Conservation (phyloP, 2,329 filamentous ascomycete species). For the Grosmannia huntii region DNA sequence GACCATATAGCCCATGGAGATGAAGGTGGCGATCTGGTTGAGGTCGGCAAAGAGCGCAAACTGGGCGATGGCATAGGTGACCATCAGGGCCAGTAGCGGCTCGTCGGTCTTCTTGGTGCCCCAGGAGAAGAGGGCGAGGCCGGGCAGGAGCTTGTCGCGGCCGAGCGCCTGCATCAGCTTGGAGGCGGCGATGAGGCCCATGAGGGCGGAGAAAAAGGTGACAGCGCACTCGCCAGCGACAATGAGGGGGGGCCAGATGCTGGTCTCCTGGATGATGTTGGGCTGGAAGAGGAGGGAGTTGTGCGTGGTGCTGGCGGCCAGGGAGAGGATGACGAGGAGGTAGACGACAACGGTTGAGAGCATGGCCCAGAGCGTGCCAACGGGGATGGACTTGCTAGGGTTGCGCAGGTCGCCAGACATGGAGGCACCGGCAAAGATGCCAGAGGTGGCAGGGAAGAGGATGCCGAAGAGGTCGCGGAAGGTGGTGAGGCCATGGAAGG, state of each 20-base stretch:
- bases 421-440: slow-evolving; percentile 60
- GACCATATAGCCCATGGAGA: slow-evolving; percentile 81
- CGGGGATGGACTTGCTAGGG: slow-evolving; percentile 73
- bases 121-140: slow-evolving; percentile 59
- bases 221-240: slow-evolving; percentile 74
- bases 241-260: slow-evolving; percentile 59
- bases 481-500: slow-evolving; percentile 50
- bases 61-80: slow-evolving; percentile 66
- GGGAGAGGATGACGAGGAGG: slow-evolving; percentile 60
- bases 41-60: slow-evolving; percentile 70
- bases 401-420: slow-evolving; percentile 82
- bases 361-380: slow-evolving; percentile 70
- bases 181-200: slow-evolving; percentile 76
- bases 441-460: slow-evolving; percentile 60
- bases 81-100: slow-evolving; percentile 60
- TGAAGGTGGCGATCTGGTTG: slow-evolving; percentile 79
- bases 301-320: slow-evolving; percentile 65
- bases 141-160: slow-evolving; percentile 65
- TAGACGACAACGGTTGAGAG: slow-evolving; percentile 66
- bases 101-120: slow-evolving; percentile 62
- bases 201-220: slow-evolving; percentile 72
- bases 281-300: slow-evolving; percentile 60
- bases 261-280: slow-evolving; percentile 74
- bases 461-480: slow-evolving; percentile 80
- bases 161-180: slow-evolving; percentile 77